Conservation (phyloP, 306 rosid species). For the Acacia crassicarpa region DNA sequence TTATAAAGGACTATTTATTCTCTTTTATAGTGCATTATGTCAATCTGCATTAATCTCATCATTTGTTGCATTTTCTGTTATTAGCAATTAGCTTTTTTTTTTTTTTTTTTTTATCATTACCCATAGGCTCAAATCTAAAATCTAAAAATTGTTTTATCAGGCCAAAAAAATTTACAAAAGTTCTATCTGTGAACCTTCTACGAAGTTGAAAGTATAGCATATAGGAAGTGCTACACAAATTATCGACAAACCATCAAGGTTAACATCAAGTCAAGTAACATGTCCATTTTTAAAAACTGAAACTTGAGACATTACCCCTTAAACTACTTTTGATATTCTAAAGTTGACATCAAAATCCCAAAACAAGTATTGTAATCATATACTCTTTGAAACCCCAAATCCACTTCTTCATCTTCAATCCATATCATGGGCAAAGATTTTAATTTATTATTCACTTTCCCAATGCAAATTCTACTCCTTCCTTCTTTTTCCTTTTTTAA, state of each 20-base stretch:
- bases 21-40: background rate
- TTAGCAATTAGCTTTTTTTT: background rate
- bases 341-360: background rate
- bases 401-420: background rate
- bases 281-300: background rate
- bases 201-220: slow-evolving; percentile 7
- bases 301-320: background rate
- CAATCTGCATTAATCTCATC: slow-evolving; percentile 15
- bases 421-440: background rate
- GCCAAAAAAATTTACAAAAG: background rate
- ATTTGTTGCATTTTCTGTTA: background rate
- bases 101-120: background rate
- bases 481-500: background rate
- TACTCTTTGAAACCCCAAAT: background rate
- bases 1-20: slow-evolving; percentile 8
- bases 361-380: background rate
- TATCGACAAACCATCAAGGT: background rate
- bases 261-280: background rate
- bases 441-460: background rate
- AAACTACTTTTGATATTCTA: background rate
- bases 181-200: slow-evolving; percentile 12
- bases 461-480: background rate
- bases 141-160: background rate
- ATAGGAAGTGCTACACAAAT: background rate
- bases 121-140: background rate